Evolutionary conservation across 805 yeast genomes (phyloP).

Genomic region (Nakazawaea ishiwadae): DNA sequence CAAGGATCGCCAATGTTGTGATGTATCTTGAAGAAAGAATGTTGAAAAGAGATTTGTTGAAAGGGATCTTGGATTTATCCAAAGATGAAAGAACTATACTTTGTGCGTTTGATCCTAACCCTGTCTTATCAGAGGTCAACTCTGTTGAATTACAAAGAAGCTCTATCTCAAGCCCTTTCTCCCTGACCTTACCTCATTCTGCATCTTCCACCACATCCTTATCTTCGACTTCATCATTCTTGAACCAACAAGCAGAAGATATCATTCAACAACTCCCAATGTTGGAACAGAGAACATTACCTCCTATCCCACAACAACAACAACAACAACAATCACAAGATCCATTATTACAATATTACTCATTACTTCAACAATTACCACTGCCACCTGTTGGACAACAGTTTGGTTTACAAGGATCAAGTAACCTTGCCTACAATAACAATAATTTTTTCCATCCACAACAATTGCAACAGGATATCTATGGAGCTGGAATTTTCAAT

Average conservation of each 20-base stretch:
- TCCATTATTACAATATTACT: constrained; percentile 3
- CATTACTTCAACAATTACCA: constrained; percentile 4
- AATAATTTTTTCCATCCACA: neutral
- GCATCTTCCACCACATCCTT: no score
- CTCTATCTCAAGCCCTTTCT: neutral
- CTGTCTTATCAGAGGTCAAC: constrained; percentile 16
- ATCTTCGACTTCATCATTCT: no score
- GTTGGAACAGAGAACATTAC: neutral
- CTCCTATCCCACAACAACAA: neutral
- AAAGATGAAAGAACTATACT: constrained; percentile 13
- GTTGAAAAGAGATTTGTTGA: constrained; percentile 46
- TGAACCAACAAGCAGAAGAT: neutral
- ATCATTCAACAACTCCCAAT: neutral
- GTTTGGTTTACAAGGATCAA: neutral
- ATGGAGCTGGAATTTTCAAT: neutral
- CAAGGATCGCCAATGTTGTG: constrained; percentile 32
- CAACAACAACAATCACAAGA: neutral
- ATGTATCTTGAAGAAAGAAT: constrained; percentile 45
- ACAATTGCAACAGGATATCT: neutral
- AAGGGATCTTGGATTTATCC: constrained; percentile 40
- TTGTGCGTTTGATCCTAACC: constrained; percentile 9
- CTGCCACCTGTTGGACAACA: constrained; percentile 2
- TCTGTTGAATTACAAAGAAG: neutral
- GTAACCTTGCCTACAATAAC: neutral
- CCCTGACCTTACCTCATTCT: no score